phyloP scores from a whole-genome alignment of 768 basidiomycete species.

The Leccinum longicurvipes region DNA sequence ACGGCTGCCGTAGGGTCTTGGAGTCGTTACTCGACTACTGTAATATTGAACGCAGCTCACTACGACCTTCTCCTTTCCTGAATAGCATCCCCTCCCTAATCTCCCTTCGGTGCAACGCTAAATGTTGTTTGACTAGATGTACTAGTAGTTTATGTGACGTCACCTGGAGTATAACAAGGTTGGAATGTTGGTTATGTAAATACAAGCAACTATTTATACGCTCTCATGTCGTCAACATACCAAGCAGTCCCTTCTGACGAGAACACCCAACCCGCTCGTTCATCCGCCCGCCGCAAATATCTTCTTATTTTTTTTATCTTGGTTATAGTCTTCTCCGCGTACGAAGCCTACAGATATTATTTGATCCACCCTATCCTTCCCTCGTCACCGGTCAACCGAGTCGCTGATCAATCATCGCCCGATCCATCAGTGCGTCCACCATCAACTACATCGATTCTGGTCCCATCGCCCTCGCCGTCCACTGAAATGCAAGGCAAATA shows the following conservation, averaged over 20 bases:
- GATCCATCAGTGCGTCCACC: constrained; percentile 3
- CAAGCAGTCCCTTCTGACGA: constrained; percentile 22
- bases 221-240: constrained; percentile 22
- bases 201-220: constrained; percentile 7
- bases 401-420: constrained; percentile 12
- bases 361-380: constrained; percentile 14
- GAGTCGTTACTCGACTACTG: constrained; percentile 67
- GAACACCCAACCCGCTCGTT: constrained; percentile 22
- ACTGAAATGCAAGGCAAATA: constrained; percentile 56
- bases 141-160: constrained; percentile 16
- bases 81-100: background rate
- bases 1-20: constrained; percentile 54
- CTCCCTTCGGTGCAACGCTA: background rate
- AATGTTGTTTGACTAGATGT: background rate
- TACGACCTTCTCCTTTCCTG: background rate
- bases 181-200: constrained; percentile 17
- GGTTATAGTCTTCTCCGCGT: constrained; percentile 39
- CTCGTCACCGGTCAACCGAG: constrained; percentile 12
- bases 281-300: constrained; percentile 26
- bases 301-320: constrained; percentile 36
- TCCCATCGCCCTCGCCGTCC: constrained; percentile 16
- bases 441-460: constrained; percentile 3
- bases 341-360: constrained; percentile 41
- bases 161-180: constrained; percentile 2
- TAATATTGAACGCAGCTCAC: constrained; percentile 27